Percentiles rank a stretch among this genome's conserved stretches.
Conservation (phyloP, 352 stramenopile species). For the Phytophthora litchii region DNA sequence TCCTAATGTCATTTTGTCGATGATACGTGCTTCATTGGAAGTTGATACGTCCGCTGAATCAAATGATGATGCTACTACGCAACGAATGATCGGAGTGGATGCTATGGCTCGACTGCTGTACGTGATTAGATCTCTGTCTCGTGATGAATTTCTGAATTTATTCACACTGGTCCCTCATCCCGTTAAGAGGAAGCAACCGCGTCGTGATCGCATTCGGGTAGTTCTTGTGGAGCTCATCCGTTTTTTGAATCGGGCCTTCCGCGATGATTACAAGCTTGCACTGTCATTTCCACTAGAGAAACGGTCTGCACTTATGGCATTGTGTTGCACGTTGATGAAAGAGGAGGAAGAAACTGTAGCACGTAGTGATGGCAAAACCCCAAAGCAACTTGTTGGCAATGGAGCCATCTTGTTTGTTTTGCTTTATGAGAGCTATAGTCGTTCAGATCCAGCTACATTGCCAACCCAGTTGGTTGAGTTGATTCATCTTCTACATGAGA, state of each 20-base stretch:
- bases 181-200: slow-evolving; percentile 53
- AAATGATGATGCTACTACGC: neutral
- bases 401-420: slow-evolving; percentile 59
- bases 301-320: slow-evolving; percentile 41
- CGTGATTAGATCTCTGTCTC: slow-evolving; percentile 39
- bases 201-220: slow-evolving; percentile 50
- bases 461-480: slow-evolving; percentile 22
- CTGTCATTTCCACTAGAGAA: slow-evolving; percentile 31
- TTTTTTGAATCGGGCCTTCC: slow-evolving; percentile 41
- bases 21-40: slow-evolving; percentile 36
- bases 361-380: slow-evolving; percentile 48
- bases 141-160: slow-evolving; percentile 40
- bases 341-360: slow-evolving; percentile 63
- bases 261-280: slow-evolving; percentile 4
- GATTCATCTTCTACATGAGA: slow-evolving; percentile 49
- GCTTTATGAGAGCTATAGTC: slow-evolving; percentile 38
- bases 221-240: slow-evolving; percentile 50
- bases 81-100: slow-evolving; percentile 35
- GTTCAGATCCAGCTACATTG: slow-evolving; percentile 1
- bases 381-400: slow-evolving; percentile 55
- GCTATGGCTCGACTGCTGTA: slow-evolving; percentile 41
- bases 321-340: slow-evolving; percentile 68
- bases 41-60: neutral
- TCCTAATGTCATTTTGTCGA: slow-evolving; percentile 48
- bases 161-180: slow-evolving; percentile 36